Conservation (phyloP, 768 basidiomycete genomes). For the Lactarius pseudohatsudake region DNA sequence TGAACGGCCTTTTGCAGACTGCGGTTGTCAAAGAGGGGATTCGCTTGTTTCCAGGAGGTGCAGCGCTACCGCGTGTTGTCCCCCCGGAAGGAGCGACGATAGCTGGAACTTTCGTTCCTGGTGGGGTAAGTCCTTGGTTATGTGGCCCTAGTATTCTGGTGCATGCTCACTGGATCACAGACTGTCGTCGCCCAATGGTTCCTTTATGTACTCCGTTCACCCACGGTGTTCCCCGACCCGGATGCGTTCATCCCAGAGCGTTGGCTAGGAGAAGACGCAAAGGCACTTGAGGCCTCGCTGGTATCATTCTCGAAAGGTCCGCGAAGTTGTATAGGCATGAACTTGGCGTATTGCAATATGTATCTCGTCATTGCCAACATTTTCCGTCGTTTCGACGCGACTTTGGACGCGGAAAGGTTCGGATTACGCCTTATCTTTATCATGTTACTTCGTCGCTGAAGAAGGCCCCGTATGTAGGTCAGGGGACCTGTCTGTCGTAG, state of each 20-base stretch:
- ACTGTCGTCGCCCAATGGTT: background rate
- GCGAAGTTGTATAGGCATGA: conserved; percentile 6
- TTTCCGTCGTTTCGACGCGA: conserved; percentile 7
- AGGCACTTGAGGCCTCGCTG: background rate
- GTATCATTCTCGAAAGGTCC: conserved; percentile 1
- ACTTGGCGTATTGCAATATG: conserved; percentile 6
- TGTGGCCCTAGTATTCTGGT: too few species aligned
- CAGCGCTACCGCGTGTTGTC: conserved; percentile 22
- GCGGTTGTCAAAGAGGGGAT: conserved; percentile 10
- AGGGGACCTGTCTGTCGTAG: background rate
- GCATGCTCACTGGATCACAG: background rate
- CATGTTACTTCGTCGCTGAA: background rate
- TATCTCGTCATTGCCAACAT: conserved; percentile 2
- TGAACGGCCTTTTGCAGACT: background rate
- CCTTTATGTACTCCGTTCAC: background rate
- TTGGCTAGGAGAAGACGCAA: conserved; percentile 4
- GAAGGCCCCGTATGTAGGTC: background rate
- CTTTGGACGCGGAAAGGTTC: conserved; percentile 1
- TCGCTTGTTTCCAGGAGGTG: conserved; percentile 1
- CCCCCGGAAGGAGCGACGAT: conserved; percentile 22
- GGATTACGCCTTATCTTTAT: background rate
- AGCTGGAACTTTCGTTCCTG: conserved; percentile 12
- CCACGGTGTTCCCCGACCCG: background rate
- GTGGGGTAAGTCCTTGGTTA: background rate
- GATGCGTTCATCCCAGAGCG: conserved; percentile 6